A percentile compares a stretch with the other conserved stretches of the same genome.
These are phyloP conservation scores for Leucocoprinus sp. DNA, from an alignment of 768 basidiomycete genomes.

Conservation along the genomic window DNA sequence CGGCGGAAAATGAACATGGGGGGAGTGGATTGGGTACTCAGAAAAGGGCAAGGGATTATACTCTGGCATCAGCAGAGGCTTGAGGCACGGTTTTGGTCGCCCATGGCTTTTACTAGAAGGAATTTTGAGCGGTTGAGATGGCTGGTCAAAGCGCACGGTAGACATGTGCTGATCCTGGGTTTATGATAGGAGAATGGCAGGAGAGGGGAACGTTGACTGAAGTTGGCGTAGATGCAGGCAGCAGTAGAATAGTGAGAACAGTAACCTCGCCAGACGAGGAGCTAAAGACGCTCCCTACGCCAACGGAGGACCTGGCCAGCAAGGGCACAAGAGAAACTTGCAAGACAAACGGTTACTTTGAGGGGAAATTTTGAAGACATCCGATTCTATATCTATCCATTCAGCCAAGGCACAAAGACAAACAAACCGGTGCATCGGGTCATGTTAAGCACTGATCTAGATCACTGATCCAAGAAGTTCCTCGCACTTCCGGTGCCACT, in stretches of 20 bases:
- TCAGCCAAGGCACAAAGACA: background rate
- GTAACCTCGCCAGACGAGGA: slow-evolving; percentile 5
- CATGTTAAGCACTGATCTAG: background rate
- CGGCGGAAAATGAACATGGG: slow-evolving; percentile 34
- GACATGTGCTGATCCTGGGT: background rate
- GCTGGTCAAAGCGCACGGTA: background rate
- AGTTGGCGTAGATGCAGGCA: background rate
- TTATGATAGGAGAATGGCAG: background rate
- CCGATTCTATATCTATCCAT: background rate
- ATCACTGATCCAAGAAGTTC: background rate
- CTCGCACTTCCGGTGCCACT: background rate
- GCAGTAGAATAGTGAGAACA: background rate
- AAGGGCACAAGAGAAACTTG: slow-evolving; percentile 11
- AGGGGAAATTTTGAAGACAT: background rate
- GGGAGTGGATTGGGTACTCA: slow-evolving; percentile 24
- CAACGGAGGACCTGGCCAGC: slow-evolving; percentile 11
- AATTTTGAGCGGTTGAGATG: background rate
- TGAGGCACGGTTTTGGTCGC: slow-evolving; percentile 13
- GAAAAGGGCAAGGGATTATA: slow-evolving; percentile 30
- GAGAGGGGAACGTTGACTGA: background rate
- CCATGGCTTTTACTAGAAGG: background rate
- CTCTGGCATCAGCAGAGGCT: slow-evolving; percentile 9
- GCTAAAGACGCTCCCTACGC: slow-evolving; percentile 10
- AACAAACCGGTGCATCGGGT: background rate
- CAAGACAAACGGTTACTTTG: slow-evolving; percentile 1